phyloP scores from a whole-genome alignment of 805 yeast species.

The Saccharomycopsis babjevae region DNA sequence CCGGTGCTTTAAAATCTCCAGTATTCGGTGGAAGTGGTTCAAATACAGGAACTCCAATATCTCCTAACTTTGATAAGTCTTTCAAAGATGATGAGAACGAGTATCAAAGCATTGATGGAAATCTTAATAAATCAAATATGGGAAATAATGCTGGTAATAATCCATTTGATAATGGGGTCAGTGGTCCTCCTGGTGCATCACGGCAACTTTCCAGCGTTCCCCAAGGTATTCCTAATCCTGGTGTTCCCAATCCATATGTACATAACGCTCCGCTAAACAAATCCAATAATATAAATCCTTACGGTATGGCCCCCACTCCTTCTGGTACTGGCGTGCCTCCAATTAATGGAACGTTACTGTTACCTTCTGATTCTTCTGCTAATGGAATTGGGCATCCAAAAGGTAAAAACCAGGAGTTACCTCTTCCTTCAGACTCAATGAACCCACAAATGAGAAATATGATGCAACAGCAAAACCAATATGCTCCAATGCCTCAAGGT shows the following conservation, averaged over 20 bases:
- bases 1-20: constrained; percentile 49
- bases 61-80: constrained; percentile 1
- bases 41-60: constrained; percentile 2
- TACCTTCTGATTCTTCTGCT: background rate
- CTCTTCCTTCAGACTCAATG: constrained; percentile 3
- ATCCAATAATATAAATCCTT: background rate
- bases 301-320: background rate
- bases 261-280: background rate
- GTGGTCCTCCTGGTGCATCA: background rate
- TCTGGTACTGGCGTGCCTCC: constrained; percentile 5
- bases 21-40: constrained; percentile 28
- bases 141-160: background rate
- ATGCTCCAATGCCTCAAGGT: background rate
- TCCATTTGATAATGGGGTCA: background rate
- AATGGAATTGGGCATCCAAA: background rate
- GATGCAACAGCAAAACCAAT: background rate
- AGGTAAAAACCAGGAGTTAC: constrained; percentile 12
- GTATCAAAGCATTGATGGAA: background rate
- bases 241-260: background rate
- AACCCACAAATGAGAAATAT: background rate
- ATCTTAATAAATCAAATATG: background rate
- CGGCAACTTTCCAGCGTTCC: background rate
- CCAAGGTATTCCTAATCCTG: background rate
- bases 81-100: constrained; percentile 19
- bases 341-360: background rate